Evolutionary conservation across 2,329 filamentous ascomycete genomes (phyloP).

Genomic region (Cercospora citrullina): DNA sequence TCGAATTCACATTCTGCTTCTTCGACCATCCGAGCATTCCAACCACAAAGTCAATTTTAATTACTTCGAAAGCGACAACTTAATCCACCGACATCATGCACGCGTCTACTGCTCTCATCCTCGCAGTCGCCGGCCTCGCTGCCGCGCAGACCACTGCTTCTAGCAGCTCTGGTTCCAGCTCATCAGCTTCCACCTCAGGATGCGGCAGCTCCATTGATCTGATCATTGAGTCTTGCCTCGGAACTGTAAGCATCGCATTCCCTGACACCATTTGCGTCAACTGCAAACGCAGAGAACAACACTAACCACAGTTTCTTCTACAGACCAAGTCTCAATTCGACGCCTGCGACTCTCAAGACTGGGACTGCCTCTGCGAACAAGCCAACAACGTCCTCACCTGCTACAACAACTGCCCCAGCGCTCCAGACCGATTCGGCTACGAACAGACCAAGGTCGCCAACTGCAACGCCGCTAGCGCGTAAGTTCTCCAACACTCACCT

Average conservation of each 20-base stretch:
- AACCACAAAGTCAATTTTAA: not conserved
- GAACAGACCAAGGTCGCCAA: slow-evolving; percentile 40
- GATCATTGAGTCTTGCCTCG: slow-evolving; percentile 33
- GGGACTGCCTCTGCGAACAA: slow-evolving; percentile 59
- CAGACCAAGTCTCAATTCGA: slow-evolving; percentile 46
- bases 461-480: slow-evolving; percentile 39
- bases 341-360: slow-evolving; percentile 51
- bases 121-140: slow-evolving; percentile 43
- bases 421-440: slow-evolving; percentile 38
- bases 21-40: not conserved
- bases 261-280: not conserved
- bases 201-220: slow-evolving; percentile 41
- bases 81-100: slow-evolving; percentile 22
- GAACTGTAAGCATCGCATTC: not conserved
- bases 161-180: slow-evolving; percentile 33
- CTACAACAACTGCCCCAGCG: slow-evolving; percentile 64
- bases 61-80: not conserved
- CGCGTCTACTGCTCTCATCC: slow-evolving; percentile 25
- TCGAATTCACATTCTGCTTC: not conserved
- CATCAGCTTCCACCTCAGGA: slow-evolving; percentile 33
- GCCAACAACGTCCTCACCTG: slow-evolving; percentile 50
- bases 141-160: slow-evolving; percentile 39
- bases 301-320: slow-evolving; percentile 50
- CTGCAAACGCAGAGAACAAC: slow-evolving; percentile 37
- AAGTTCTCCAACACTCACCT: slow-evolving; percentile 17